Percentiles rank a stretch among this genome's conserved stretches.
These are phyloP conservation scores for Penicillium angulare DNA, from an alignment of 495 filamentous ascomycete species.

Conservation along the genomic window DNA sequence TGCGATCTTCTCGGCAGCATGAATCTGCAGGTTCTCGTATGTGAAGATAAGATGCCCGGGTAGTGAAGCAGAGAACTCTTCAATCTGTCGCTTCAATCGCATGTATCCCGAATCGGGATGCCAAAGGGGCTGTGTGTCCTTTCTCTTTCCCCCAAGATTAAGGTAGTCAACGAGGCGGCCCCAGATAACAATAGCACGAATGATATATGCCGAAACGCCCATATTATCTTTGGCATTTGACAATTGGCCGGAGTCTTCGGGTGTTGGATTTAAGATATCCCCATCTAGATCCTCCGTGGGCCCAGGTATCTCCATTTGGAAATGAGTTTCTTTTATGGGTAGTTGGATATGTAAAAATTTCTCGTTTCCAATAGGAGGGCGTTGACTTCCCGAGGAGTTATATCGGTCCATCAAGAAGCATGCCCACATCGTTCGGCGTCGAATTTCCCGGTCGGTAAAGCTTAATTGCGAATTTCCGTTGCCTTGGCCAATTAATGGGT, in stretches of 20 bases:
- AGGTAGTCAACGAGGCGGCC: constrained; percentile 86
- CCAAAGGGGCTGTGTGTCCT: constrained; percentile 77
- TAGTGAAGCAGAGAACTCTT: constrained; percentile 66
- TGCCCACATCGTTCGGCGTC: constrained; percentile 94
- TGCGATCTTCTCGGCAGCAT: constrained; percentile 78
- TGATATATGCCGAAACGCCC: constrained; percentile 91
- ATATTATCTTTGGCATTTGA: constrained; percentile 77
- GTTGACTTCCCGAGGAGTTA: constrained; percentile 92
- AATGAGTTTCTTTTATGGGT: constrained; percentile 85
- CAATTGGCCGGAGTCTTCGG: constrained; percentile 60
- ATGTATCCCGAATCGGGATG: constrained; percentile 73
- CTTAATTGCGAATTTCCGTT: constrained; percentile 69
- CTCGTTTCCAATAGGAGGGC: constrained; percentile 89
- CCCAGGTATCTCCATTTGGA: constrained; percentile 86
- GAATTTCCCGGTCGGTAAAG: constrained; percentile 89
- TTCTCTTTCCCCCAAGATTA: constrained; percentile 85
- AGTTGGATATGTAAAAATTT: constrained; percentile 85
- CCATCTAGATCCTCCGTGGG: constrained; percentile 84
- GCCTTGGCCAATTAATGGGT: constrained; percentile 60
- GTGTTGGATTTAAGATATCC: constrained; percentile 62
- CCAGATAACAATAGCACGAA: constrained; percentile 83
- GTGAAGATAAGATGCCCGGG: constrained; percentile 71
- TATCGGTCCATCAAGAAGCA: constrained; percentile 97
- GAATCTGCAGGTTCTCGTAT: constrained; percentile 77
- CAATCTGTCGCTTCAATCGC: constrained; percentile 66